Conservation (phyloP, 1,284 basidiomycete genomes). For the Sanguinoderma infundibulare region DNA sequence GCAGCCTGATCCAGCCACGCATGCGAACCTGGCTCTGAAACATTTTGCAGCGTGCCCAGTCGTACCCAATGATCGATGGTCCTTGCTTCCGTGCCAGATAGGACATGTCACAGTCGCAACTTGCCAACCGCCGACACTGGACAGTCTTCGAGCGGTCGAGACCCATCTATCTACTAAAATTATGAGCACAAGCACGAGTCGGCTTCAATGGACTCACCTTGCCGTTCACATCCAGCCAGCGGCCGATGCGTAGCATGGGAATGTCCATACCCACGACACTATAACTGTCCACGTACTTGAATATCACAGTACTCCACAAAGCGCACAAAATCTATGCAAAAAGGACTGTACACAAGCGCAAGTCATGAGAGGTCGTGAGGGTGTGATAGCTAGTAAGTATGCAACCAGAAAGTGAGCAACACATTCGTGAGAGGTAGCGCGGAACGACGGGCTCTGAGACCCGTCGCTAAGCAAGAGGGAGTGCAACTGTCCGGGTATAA, state of each 20-base stretch:
- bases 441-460: background rate
- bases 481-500: conserved; percentile 22
- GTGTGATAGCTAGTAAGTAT: conserved; percentile 5
- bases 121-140: no score
- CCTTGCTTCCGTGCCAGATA: background rate
- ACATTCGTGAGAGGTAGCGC: background rate
- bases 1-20: background rate
- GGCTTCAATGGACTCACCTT: no score
- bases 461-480: conserved; percentile 4
- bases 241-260: background rate
- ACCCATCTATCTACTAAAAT: no score
- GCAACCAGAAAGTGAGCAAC: background rate
- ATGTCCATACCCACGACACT: background rate
- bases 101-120: no score
- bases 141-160: no score
- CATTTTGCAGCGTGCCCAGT: background rate
- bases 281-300: background rate
- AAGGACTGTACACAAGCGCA: background rate
- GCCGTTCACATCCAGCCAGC: no score
- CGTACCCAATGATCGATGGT: background rate
- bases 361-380: conserved; percentile 24
- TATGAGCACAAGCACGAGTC: no score
- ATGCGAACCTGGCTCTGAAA: background rate
- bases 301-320: background rate
- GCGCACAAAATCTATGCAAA: conserved; percentile 8